Base-by-base conservation (phyloP, 257 asterid species). In the Solanum bulbocastanum region DNA sequence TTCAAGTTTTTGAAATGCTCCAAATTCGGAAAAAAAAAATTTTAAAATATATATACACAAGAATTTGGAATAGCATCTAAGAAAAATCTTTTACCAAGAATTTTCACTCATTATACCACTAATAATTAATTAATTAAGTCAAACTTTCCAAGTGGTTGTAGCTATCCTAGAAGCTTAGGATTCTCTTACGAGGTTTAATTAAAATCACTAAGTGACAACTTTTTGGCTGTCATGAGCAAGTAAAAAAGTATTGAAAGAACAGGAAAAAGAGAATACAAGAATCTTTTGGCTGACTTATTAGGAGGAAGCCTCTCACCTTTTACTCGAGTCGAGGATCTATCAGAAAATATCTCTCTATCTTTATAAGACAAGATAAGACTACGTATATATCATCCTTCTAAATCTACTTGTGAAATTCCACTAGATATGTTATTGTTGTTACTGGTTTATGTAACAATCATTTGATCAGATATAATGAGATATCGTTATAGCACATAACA, bases 341-440 rank as follows among this genome's bases (percentile, higher is more conserved):
- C 8, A 1, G 4, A 10, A 65, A n/a, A 5, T n/a, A n/a, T 0
- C 0, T 65, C 0, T n/a, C 8, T n/a, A n/a, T 0, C 0, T 60
- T 23, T 7, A 23, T 9, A 60, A 60, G 3, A 60, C 2, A 60
- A 22, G 13, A 11, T n/a, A 62, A 62, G 16, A 10, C 16, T 65
- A 10, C 0, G 71, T n/a, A 65, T 4, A 65, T 11, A n/a, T 0
- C 3, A 65, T 0, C 16, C 2, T 10, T 25, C 0, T 0, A 5
- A 62, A 10, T n/a, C 8, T 1, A 62, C 71, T 62, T 62, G 2
- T 62, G 8, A 0, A 11, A 62, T 62, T n/a, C 0, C 14, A 62
- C 8, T 58, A 8, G 0, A 20, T 58, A 58, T 58, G 71, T 62
- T 58, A 3, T 22, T 52, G 1, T 52, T 52, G 10, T 52, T 16